phyloP scores from a whole-genome alignment of 2,329 filamentous ascomycete genomes.

The Furcasterigmium sp. region DNA sequence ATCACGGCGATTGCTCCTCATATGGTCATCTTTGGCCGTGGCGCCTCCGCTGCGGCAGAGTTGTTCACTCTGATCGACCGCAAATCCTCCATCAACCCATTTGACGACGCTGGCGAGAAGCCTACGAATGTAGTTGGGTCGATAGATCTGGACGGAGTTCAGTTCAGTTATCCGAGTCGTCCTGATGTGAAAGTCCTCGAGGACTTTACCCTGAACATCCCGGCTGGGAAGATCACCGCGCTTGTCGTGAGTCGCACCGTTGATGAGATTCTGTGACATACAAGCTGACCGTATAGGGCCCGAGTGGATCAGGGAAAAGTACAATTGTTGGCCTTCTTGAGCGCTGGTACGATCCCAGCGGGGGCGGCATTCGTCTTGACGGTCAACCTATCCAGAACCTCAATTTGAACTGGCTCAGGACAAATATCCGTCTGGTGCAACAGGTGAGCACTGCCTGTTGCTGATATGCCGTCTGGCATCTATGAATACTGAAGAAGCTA shows the following conservation, averaged over 20 bases:
- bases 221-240: slow-evolving; percentile 63
- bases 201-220: slow-evolving; percentile 52
- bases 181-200: slow-evolving; percentile 61
- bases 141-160: slow-evolving; percentile 56
- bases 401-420: slow-evolving; percentile 22
- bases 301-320: slow-evolving; percentile 32
- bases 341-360: slow-evolving; percentile 26
- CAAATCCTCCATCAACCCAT: slow-evolving; percentile 16
- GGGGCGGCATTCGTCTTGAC: slow-evolving; percentile 20
- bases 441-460: slow-evolving; percentile 4
- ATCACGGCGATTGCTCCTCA: slow-evolving; percentile 14
- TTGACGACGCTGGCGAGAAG: slow-evolving; percentile 5
- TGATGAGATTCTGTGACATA: too few relatives aligned
- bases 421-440: slow-evolving; percentile 23
- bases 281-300: slow-evolving; percentile 14
- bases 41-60: slow-evolving; percentile 15
- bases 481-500: too few relatives aligned
- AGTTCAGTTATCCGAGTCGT: slow-evolving; percentile 64
- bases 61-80: slow-evolving; percentile 19
- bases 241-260: slow-evolving; percentile 36
- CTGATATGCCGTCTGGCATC: not conserved
- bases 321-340: slow-evolving; percentile 33
- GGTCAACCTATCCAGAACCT: slow-evolving; percentile 16
- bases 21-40: slow-evolving; percentile 14
- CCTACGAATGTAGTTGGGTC: slow-evolving; percentile 6